Conservation (phyloP, 257 asterid species). For the Lycium barbarum region DNA sequence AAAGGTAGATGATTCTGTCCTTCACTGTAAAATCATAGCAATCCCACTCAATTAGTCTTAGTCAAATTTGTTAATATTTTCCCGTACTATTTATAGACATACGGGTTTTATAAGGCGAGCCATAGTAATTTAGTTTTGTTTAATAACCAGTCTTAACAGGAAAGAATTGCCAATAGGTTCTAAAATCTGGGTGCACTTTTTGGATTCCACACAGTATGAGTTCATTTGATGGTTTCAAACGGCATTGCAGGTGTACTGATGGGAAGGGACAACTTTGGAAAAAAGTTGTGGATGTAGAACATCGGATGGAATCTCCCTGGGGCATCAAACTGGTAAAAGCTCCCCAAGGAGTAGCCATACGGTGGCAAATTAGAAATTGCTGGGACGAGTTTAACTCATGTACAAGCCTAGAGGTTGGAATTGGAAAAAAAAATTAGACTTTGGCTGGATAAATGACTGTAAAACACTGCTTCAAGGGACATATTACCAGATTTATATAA, state of each 20-base stretch:
- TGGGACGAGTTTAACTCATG: background rate
- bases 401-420: constrained; percentile 6
- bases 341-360: constrained; percentile 1
- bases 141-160: constrained; percentile 1
- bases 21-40: background rate
- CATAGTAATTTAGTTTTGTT: background rate
- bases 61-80: background rate
- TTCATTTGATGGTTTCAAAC: background rate
- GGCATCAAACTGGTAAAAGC: background rate
- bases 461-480: constrained; percentile 15
- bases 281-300: constrained; percentile 2
- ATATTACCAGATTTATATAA: constrained; percentile 10
- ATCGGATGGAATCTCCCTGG: constrained; percentile 23
- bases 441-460: constrained; percentile 2
- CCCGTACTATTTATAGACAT: background rate
- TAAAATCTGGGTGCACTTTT: constrained; percentile 2
- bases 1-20: background rate
- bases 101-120: background rate
- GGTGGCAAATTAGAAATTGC: background rate
- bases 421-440: constrained; percentile 10
- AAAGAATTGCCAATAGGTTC: constrained; percentile 1
- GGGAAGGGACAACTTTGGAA: background rate
- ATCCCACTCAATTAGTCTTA: background rate
- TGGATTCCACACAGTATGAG: background rate
- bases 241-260: background rate